Evolutionary conservation across 1,139 yeast genomes (phyloP).

Genomic region (Keqinozyma sinolaborantium): DNA sequence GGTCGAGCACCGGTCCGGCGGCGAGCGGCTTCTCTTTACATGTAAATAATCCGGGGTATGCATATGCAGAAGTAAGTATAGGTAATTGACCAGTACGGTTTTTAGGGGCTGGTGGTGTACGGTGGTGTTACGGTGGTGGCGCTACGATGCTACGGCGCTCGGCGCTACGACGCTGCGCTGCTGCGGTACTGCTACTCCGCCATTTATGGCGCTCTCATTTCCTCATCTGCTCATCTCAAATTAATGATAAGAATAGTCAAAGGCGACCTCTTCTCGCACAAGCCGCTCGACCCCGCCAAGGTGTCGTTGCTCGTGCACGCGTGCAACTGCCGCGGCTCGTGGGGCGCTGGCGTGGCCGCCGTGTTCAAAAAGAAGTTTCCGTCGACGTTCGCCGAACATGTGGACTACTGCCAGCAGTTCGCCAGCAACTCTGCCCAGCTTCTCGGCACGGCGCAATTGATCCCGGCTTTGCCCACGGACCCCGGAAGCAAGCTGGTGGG

Average conservation of each 20-base stretch:
- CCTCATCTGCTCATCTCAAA: neutral
- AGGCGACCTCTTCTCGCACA: slow-evolving; percentile 57
- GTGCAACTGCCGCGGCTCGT: slow-evolving; percentile 72
- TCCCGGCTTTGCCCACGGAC: slow-evolving; percentile 29
- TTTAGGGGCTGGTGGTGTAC: too few relatives aligned
- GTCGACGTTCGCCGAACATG: slow-evolving; percentile 44
- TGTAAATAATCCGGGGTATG: too few relatives aligned
- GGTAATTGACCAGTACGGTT: too few relatives aligned
- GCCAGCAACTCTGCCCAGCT: slow-evolving; percentile 26
- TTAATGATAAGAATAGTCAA: slow-evolving; percentile 20
- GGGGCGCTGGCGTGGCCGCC: slow-evolving; percentile 85
- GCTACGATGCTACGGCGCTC: too few relatives aligned
- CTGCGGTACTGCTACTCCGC: too few relatives aligned
- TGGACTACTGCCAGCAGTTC: slow-evolving; percentile 39
- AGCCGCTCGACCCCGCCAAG: slow-evolving; percentile 14
- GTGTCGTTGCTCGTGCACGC: slow-evolving; percentile 61
- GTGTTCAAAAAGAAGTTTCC: slow-evolving; percentile 51
- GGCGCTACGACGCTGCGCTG: too few relatives aligned
- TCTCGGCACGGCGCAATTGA: slow-evolving; percentile 53
- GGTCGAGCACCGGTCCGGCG: slow-evolving; percentile 39
- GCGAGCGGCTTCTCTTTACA: slow-evolving; percentile 24
- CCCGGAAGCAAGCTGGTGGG: slow-evolving; percentile 24
- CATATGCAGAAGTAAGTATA: too few relatives aligned
- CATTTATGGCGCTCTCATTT: neutral
- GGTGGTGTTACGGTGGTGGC: too few relatives aligned